These are phyloP conservation scores for Podaxis carcinomalis DNA, from an alignment of 768 basidiomycete species.

Conservation along the genomic window DNA sequence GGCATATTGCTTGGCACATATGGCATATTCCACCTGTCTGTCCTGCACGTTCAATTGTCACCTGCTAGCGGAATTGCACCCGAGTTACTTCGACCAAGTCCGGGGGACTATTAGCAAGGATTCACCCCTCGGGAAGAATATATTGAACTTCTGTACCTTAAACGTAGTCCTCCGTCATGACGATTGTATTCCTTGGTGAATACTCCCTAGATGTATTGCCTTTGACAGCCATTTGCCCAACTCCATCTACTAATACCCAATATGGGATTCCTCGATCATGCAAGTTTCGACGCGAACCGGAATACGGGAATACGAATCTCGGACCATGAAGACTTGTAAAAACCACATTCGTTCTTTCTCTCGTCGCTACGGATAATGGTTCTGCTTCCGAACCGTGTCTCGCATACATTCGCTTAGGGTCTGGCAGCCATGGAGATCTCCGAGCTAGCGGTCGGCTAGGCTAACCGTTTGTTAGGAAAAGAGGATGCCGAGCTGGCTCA, in stretches of 20 bases:
- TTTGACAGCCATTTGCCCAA: not conserved
- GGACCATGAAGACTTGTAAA: not conserved
- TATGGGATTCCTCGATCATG: not conserved
- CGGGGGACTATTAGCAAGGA: not conserved
- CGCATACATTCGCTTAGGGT: not conserved
- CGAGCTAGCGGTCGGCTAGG: not conserved
- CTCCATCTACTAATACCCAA: not conserved
- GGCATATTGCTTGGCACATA: conserved; percentile 5
- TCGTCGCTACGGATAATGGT: not conserved
- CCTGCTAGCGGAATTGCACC: not conserved
- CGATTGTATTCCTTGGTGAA: not conserved
- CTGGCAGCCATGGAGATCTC: not conserved
- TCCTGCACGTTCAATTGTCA: not conserved
- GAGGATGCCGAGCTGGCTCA: not conserved
- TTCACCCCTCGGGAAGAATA: not conserved
- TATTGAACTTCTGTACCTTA: not conserved
- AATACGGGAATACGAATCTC: not conserved
- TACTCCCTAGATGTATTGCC: not conserved
- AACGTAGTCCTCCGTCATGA: not conserved
- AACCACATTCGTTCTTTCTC: not conserved
- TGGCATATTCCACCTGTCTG: not conserved
- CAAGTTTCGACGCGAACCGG: not conserved
- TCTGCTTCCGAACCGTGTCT: not conserved
- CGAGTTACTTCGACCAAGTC: not conserved
- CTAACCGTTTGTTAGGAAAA: not conserved